These are phyloP conservation scores for Leptographium wingfieldii DNA, from an alignment of 2,329 filamentous ascomycete genomes.

Conservation along the genomic window DNA sequence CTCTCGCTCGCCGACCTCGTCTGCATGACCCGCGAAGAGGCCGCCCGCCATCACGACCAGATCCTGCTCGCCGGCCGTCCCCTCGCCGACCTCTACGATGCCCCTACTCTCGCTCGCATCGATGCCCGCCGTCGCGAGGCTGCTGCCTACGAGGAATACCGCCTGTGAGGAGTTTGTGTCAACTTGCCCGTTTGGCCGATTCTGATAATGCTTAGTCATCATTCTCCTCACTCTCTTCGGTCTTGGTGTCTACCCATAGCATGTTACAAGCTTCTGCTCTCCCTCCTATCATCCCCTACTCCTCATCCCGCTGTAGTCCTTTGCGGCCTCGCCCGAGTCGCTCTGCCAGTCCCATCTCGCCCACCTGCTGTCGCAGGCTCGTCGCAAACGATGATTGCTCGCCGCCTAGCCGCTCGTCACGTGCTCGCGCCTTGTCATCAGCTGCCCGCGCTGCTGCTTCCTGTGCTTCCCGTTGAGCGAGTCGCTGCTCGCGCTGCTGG, in stretches of 20 bases:
- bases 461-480: constrained; percentile 52
- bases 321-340: constrained; percentile 36
- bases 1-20: constrained; percentile 62
- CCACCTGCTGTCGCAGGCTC: constrained; percentile 46
- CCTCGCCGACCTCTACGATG: constrained; percentile 62
- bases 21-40: constrained; percentile 89
- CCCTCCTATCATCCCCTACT: constrained; percentile 14
- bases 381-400: constrained; percentile 41
- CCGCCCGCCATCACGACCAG: constrained; percentile 63
- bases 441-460: constrained; percentile 53
- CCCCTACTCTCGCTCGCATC: constrained; percentile 53
- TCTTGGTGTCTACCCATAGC: too few species aligned
- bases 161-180: background rate
- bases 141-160: constrained; percentile 40
- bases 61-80: constrained; percentile 57
- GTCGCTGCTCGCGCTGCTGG: constrained; percentile 51
- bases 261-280: background rate
- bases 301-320: constrained; percentile 33
- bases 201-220: background rate
- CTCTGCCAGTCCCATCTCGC: constrained; percentile 37
- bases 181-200: too few species aligned
- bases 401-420: constrained; percentile 20
- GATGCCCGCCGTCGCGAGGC: constrained; percentile 57
- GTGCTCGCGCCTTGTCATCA: constrained; percentile 50
- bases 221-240: background rate